These are phyloP conservation scores for Cercospora beticola DNA, from an alignment of 2,329 filamentous ascomycete genomes.

Conservation along the genomic window DNA sequence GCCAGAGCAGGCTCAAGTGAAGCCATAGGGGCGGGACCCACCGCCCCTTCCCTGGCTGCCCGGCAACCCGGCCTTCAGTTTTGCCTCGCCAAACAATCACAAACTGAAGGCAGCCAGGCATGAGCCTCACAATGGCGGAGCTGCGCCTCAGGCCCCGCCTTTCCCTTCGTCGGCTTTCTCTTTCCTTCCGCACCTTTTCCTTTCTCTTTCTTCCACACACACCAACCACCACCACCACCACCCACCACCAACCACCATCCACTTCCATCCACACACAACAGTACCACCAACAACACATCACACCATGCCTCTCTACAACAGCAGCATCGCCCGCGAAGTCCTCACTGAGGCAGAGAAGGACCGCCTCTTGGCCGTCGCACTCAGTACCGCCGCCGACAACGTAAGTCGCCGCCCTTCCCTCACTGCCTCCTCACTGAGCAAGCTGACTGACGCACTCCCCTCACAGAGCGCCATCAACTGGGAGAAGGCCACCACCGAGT, in stretches of 20 bases:
- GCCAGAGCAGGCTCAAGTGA: background rate
- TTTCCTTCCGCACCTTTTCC: background rate
- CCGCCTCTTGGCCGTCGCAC: constrained; percentile 32
- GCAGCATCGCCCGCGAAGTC: constrained; percentile 25
- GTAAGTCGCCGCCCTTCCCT: constrained; percentile 12
- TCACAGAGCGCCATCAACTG: constrained; percentile 32
- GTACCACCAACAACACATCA: background rate
- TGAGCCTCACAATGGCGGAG: background rate
- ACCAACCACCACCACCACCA: background rate
- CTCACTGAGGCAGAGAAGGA: constrained; percentile 35
- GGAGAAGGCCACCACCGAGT: constrained; percentile 32
- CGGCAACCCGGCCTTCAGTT: background rate
- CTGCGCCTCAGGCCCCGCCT: background rate
- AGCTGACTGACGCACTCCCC: constrained; percentile 6
- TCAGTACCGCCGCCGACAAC: constrained; percentile 25
- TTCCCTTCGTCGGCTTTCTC: background rate
- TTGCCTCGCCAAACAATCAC: background rate
- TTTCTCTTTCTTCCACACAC: background rate
- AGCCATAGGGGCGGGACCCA: background rate
- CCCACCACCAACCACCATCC: background rate
- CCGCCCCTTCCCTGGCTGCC: background rate
- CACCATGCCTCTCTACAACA: constrained; percentile 31
- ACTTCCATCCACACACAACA: background rate
- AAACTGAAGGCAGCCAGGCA: background rate
- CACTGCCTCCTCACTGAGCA: background rate